Conservation (phyloP, 306 rosid genomes). For the Spatholobus suberectus region DNA sequence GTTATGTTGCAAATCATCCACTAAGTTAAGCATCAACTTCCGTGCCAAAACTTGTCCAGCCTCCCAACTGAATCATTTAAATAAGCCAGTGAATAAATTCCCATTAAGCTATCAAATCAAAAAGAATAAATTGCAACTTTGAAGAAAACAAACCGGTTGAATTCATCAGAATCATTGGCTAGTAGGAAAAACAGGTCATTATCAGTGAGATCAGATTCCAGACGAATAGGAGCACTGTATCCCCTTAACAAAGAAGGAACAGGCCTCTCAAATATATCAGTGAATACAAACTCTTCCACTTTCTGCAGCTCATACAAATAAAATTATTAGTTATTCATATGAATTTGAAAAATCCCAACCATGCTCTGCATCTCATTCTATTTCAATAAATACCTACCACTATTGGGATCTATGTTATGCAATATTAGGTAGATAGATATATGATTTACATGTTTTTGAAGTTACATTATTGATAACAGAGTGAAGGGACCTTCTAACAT, state of each 20-base stretch:
- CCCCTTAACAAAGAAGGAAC: slow-evolving; percentile 91
- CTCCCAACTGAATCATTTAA: slow-evolving; percentile 80
- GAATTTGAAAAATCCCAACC: slow-evolving; percentile 16
- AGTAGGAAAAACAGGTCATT: slow-evolving; percentile 85
- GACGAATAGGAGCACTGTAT: slow-evolving; percentile 94
- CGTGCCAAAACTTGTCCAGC: slow-evolving; percentile 96
- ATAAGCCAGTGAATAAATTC: slow-evolving; percentile 36
- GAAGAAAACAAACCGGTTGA: slow-evolving; percentile 82
- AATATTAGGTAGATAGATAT: background rate
- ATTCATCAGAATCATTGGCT: slow-evolving; percentile 92
- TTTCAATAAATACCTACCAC: slow-evolving; percentile 8
- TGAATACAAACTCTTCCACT: slow-evolving; percentile 90
- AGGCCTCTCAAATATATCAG: slow-evolving; percentile 79
- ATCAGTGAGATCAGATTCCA: slow-evolving; percentile 85
- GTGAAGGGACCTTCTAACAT: slow-evolving; percentile 7
- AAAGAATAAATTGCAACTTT: slow-evolving; percentile 27
- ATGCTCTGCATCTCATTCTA: slow-evolving; percentile 11
- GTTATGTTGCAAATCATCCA: slow-evolving; percentile 80
- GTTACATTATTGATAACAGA: background rate
- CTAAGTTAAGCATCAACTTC: slow-evolving; percentile 86
- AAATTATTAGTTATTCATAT: background rate
- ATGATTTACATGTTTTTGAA: background rate
- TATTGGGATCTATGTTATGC: background rate
- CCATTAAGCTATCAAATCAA: slow-evolving; percentile 20
- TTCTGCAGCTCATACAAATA: slow-evolving; percentile 59